Percentiles rank a stretch among this genome's conserved stretches.
Conservation (phyloP, 2,329 filamentous ascomycete genomes). For the Phyllosticta ampelicida region DNA sequence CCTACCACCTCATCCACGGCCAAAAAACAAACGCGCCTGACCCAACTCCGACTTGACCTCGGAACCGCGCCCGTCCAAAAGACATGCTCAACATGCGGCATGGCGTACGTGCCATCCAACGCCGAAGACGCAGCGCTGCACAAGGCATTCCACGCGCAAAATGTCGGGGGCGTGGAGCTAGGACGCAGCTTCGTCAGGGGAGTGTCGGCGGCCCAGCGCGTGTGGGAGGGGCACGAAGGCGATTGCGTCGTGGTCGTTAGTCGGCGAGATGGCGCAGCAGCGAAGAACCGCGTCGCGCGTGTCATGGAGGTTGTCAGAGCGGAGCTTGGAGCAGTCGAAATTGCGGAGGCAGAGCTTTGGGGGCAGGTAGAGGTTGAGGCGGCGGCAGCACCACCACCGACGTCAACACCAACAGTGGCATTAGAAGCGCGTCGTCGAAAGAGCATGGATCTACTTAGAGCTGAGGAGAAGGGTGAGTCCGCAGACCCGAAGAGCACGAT, state of each 20-base stretch:
- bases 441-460: not conserved
- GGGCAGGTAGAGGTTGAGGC: constrained; percentile 27
- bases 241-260: constrained; percentile 49
- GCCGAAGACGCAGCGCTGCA: constrained; percentile 52
- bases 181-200: constrained; percentile 46
- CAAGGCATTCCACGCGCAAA: constrained; percentile 53
- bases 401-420: not conserved
- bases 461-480: not conserved
- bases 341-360: constrained; percentile 49
- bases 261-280: constrained; percentile 40
- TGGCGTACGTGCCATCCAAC: constrained; percentile 55
- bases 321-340: constrained; percentile 51
- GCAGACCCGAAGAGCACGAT: not conserved
- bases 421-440: constrained; percentile 2
- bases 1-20: constrained; percentile 11
- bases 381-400: not conserved
- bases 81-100: constrained; percentile 50
- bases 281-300: constrained; percentile 44
- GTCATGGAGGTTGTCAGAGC: constrained; percentile 50
- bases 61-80: constrained; percentile 44
- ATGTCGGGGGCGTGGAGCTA: constrained; percentile 50
- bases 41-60: constrained; percentile 52
- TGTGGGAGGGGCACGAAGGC: constrained; percentile 34
- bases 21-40: constrained; percentile 28
- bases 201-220: constrained; percentile 40